These are phyloP conservation scores for Primulina tabacum DNA, from an alignment of 257 asterid species.

Conservation along the genomic window DNA sequence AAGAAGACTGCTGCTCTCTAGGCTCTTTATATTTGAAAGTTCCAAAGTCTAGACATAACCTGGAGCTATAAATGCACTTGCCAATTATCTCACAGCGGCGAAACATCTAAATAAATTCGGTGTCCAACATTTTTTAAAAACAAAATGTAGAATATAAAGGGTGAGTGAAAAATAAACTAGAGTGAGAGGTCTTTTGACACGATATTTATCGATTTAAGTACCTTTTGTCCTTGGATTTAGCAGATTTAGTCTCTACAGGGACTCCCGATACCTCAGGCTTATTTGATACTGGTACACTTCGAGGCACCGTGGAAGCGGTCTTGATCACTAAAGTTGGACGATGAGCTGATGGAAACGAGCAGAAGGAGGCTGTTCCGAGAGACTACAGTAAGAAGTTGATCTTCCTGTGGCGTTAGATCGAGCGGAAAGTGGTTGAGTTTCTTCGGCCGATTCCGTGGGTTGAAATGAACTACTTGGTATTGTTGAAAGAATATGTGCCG, in stretches of 20 bases:
- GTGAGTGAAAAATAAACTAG: no score
- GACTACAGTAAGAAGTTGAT: constrained; percentile 33
- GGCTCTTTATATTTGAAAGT: no score
- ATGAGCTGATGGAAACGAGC: constrained; percentile 46
- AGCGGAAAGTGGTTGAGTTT: constrained; percentile 51
- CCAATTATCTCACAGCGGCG: no score
- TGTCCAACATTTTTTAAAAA: no score
- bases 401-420: constrained; percentile 37
- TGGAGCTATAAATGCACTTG: no score
- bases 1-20: no score
- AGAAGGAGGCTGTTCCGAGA: constrained; percentile 64
- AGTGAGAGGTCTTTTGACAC: no score
- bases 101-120: no score
- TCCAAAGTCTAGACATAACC: no score
- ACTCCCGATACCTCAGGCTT: constrained; percentile 42
- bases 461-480: constrained; percentile 27
- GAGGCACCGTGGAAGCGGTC: constrained; percentile 51
- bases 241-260: constrained; percentile 50
- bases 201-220: no score
- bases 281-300: constrained; percentile 45
- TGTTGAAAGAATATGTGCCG: constrained; percentile 29
- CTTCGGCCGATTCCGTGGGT: constrained; percentile 37
- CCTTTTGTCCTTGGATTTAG: no score
- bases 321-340: constrained; percentile 53
- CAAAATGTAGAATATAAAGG: no score